These are phyloP conservation scores for Globisporangium irregulare DNA, from an alignment of 352 stramenopile genomes.

Conservation along the genomic window DNA sequence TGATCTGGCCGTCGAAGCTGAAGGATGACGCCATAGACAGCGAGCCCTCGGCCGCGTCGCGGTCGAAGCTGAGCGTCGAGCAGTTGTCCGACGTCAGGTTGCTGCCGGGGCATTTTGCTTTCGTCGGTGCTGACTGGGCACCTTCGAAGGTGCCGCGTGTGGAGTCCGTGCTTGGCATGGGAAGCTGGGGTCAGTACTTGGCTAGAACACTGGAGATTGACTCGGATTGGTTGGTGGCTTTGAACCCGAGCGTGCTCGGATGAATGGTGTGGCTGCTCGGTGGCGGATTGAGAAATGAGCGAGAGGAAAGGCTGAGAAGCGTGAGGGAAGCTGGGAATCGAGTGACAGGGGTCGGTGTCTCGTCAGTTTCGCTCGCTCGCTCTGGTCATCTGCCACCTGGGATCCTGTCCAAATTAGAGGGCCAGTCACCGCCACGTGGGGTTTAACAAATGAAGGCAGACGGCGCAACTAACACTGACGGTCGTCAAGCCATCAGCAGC, in stretches of 20 bases:
- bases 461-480: background rate
- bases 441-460: background rate
- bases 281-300: slow-evolving; percentile 1
- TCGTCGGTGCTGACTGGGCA: background rate
- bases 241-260: background rate
- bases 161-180: background rate
- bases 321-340: background rate
- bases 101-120: background rate
- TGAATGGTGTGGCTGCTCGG: background rate
- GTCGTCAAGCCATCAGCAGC: background rate
- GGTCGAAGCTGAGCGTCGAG: slow-evolving; percentile 5
- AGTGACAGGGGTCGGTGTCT: background rate
- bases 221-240: background rate
- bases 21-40: background rate
- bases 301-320: background rate
- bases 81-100: background rate
- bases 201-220: background rate
- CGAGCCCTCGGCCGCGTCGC: background rate
- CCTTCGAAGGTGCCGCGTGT: slow-evolving; percentile 1
- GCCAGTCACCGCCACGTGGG: background rate
- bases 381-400: background rate
- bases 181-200: background rate
- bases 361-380: background rate
- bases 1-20: slow-evolving; percentile 1
- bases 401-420: too few relatives aligned